phyloP scores from a whole-genome alignment of 257 asterid species.

The Plantago major region DNA sequence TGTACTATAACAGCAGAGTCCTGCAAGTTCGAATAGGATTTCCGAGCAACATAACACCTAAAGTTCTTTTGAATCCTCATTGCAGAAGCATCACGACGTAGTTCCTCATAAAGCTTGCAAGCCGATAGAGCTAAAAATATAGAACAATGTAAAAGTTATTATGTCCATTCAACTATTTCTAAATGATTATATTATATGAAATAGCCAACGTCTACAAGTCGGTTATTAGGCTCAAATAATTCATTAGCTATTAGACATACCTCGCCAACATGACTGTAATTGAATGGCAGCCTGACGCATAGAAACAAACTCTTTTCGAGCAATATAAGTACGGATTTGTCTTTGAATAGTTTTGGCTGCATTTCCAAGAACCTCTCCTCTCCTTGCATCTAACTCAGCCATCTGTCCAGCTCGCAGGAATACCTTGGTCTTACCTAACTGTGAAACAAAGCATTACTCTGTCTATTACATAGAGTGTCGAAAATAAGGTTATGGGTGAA shows the following conservation, averaged over 20 bases:
- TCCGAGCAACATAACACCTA: conserved; percentile 58
- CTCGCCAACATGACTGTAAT: conserved; percentile 99
- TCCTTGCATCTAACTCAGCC: conserved; percentile 97
- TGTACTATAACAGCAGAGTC: conserved; percentile 63
- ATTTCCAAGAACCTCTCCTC: conserved; percentile 97
- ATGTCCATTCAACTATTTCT: background rate
- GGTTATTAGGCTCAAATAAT: background rate
- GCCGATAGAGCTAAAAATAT: conserved; percentile 64
- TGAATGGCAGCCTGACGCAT: conserved; percentile 76
- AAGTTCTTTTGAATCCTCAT: conserved; percentile 91
- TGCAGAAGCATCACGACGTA: conserved; percentile 86
- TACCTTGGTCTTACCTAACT: conserved; percentile 96
- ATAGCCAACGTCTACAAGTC: no score
- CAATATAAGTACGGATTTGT: conserved; percentile 85
- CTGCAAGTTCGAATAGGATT: conserved; percentile 56
- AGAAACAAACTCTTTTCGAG: conserved; percentile 75
- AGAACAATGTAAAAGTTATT: conserved; percentile 13
- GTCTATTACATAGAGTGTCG: conserved; percentile 13
- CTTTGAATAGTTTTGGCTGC: conserved; percentile 96
- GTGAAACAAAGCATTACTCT: conserved; percentile 30
- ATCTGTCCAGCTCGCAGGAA: conserved; percentile 99
- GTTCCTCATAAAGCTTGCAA: conserved; percentile 79
- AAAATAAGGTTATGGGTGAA: conserved; percentile 7
- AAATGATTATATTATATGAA: no score
- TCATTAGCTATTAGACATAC: conserved; percentile 31